phyloP scores from a whole-genome alignment of 257 asterid genomes.

The Ballota nigra region DNA sequence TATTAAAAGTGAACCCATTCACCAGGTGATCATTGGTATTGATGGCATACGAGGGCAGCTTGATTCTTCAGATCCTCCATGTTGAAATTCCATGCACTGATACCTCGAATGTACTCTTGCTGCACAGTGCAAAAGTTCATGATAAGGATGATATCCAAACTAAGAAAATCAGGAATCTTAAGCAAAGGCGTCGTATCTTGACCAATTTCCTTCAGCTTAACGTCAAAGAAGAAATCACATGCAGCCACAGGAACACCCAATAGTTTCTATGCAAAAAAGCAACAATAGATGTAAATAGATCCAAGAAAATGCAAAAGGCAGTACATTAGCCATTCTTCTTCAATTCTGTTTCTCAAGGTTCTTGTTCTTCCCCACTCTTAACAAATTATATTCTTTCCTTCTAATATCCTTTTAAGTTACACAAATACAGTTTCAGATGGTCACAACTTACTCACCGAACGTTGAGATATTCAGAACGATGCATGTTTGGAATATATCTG shows the following conservation, averaged over 20 bases:
- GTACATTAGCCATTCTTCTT: not conserved
- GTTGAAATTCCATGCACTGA: slow-evolving; percentile 96
- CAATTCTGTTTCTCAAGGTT: not conserved
- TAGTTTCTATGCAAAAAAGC: not conserved
- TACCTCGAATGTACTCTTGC: slow-evolving; percentile 97
- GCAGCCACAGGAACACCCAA: too few relatives aligned
- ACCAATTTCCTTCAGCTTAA: too few relatives aligned
- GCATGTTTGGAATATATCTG: not conserved
- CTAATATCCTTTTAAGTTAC: not conserved
- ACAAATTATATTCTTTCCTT: not conserved
- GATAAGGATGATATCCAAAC: slow-evolving; percentile 6
- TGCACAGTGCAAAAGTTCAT: slow-evolving; percentile 37
- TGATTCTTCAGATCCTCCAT: slow-evolving; percentile 91
- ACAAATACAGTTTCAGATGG: not conserved
- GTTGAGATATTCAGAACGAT: not conserved
- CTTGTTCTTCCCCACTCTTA: slow-evolving; percentile 6
- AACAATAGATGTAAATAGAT: not conserved
- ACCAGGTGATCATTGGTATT: slow-evolving; percentile 21
- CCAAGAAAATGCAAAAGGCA: not conserved
- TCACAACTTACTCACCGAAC: not conserved
- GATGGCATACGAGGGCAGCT: slow-evolving; percentile 78
- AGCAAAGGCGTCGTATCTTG: not conserved
- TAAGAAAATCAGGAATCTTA: not conserved
- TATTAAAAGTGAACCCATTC: slow-evolving; percentile 15
- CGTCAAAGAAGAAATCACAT: too few relatives aligned